phyloP scores from a whole-genome alignment of 2,329 filamentous ascomycete genomes.

The Ascochyta pisi region DNA sequence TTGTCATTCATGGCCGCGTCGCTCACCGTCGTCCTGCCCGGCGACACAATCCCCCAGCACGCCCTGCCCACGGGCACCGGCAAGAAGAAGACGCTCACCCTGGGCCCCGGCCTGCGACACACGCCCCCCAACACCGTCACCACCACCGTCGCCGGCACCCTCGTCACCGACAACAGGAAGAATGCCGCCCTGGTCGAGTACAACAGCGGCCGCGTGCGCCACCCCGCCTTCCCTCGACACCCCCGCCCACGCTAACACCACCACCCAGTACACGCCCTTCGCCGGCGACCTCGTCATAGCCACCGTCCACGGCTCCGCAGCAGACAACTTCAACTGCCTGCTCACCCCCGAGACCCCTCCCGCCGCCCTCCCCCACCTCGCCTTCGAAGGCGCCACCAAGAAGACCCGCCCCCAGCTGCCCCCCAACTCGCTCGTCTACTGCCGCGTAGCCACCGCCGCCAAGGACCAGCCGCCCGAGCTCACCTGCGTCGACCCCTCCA shows the following conservation, averaged over 20 bases:
- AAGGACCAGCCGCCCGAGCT: constrained; percentile 79
- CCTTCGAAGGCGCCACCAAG: constrained; percentile 92
- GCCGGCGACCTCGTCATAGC: constrained; percentile 89
- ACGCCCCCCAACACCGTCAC: constrained; percentile 77
- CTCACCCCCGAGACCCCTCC: constrained; percentile 69
- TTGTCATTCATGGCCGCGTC: constrained; percentile 68
- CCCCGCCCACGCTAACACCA: constrained; percentile 29
- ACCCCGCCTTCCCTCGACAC: too few relatives aligned
- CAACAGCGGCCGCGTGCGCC: constrained; percentile 70
- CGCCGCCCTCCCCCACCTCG: constrained; percentile 80
- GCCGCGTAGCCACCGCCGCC: constrained; percentile 73
- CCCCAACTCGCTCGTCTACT: constrained; percentile 83
- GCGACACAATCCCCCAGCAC: constrained; percentile 73
- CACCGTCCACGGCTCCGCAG: constrained; percentile 76
- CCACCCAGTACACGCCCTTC: constrained; percentile 75
- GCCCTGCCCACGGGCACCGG: constrained; percentile 71
- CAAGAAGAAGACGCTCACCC: constrained; percentile 71
- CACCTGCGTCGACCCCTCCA: constrained; percentile 84
- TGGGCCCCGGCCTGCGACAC: constrained; percentile 84
- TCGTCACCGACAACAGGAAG: constrained; percentile 73
- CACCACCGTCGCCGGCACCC: constrained; percentile 70
- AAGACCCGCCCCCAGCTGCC: constrained; percentile 85
- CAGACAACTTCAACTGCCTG: constrained; percentile 80
- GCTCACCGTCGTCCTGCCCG: constrained; percentile 75
- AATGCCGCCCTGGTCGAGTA: constrained; percentile 80